Evolutionary conservation across 768 basidiomycete species (phyloP).

Genomic region (Boletus vinaceobasis): DNA sequence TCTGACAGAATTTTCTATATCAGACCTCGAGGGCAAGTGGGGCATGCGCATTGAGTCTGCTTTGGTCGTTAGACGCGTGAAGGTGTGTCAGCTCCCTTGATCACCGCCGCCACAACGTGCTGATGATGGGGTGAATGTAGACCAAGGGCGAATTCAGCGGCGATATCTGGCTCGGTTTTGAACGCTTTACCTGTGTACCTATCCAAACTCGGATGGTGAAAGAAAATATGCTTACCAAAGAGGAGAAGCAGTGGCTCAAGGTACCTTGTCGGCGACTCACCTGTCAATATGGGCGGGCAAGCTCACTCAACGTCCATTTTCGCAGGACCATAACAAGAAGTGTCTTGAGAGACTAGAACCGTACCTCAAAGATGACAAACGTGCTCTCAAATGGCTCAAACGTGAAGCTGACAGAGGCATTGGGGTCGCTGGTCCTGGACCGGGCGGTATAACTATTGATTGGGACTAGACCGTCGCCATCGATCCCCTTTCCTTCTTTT

Average conservation of each 20-base stretch:
- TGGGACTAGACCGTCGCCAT: constrained; percentile 53
- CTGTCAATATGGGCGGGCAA: background rate
- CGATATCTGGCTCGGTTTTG: constrained; percentile 83
- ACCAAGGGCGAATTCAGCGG: constrained; percentile 72
- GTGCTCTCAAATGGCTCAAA: constrained; percentile 77
- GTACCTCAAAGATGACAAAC: constrained; percentile 70
- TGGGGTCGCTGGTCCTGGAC: constrained; percentile 59
- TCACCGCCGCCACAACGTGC: constrained; percentile 1
- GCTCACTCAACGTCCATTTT: constrained; percentile 10
- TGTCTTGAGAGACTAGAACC: constrained; percentile 66
- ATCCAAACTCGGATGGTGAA: constrained; percentile 91
- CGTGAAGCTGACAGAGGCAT: constrained; percentile 74
- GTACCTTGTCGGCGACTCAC: constrained; percentile 34
- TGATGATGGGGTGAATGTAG: constrained; percentile 34
- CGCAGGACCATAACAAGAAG: constrained; percentile 76
- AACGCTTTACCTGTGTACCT: constrained; percentile 90
- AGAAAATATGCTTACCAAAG: constrained; percentile 75
- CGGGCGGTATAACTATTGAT: constrained; percentile 73
- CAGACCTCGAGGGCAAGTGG: constrained; percentile 75
- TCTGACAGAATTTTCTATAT: constrained; percentile 14
- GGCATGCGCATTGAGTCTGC: constrained; percentile 94
- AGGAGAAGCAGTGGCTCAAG: constrained; percentile 86
- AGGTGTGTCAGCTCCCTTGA: constrained; percentile 26
- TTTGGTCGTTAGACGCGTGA: constrained; percentile 64
- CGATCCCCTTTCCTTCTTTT: background rate